Percentiles rank a stretch among this genome's conserved stretches.
These are phyloP conservation scores for Trichoderma afroharzianum DNA, from an alignment of 2,329 filamentous ascomycete genomes.

Conservation along the genomic window DNA sequence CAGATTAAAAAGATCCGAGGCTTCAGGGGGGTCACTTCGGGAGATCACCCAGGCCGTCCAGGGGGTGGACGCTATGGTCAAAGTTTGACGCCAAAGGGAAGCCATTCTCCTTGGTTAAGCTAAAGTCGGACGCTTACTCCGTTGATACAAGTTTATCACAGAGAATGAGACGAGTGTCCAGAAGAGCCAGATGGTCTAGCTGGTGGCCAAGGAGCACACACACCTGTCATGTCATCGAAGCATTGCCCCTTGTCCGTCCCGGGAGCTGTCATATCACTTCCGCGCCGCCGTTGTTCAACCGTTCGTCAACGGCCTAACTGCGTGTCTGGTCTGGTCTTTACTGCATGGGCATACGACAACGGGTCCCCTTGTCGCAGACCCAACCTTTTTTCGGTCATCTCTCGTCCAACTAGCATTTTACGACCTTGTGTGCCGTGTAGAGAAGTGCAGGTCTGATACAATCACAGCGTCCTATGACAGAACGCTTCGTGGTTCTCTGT, in stretches of 20 bases:
- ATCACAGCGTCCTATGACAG: neutral
- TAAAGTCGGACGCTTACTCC: neutral
- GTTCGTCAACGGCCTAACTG: slow-evolving; percentile 16
- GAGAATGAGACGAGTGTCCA: neutral
- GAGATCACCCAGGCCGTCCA: slow-evolving; percentile 17
- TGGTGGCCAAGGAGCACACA: neutral
- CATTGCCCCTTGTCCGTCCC: neutral
- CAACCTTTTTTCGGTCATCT: slow-evolving; percentile 11
- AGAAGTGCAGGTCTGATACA: neutral
- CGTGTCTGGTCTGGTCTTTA: slow-evolving; percentile 6
- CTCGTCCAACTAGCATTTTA: neutral
- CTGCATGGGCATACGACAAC: slow-evolving; percentile 11
- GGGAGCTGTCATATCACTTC: slow-evolving; percentile 14
- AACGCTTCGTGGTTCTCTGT: neutral
- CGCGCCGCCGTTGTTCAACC: slow-evolving; percentile 7
- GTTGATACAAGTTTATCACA: neutral
- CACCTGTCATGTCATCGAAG: neutral
- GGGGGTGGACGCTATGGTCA: slow-evolving; percentile 2
- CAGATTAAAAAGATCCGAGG: slow-evolving; percentile 18
- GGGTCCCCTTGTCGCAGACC: slow-evolving; percentile 2
- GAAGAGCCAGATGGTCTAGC: neutral
- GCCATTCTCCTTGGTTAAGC: neutral
- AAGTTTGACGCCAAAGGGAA: neutral
- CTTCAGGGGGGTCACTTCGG: slow-evolving; percentile 13
- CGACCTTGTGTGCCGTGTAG: neutral